These are phyloP conservation scores for Suillus plorans DNA, from an alignment of 768 basidiomycete genomes.

Conservation along the genomic window DNA sequence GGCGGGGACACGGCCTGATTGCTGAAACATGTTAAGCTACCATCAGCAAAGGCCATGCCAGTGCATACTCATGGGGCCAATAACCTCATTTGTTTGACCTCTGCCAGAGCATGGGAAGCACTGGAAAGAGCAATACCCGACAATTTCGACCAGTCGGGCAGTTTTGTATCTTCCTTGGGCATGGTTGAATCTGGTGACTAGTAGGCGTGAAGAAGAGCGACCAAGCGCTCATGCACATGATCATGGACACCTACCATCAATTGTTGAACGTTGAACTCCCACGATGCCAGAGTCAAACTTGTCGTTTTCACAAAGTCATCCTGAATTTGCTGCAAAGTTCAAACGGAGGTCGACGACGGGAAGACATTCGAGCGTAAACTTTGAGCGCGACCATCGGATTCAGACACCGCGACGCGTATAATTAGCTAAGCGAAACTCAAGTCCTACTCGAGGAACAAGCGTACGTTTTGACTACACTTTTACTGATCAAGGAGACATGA, in stretches of 20 bases:
- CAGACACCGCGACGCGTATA: background rate
- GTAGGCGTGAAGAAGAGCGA: background rate
- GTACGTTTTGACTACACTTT: background rate
- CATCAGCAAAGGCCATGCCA: background rate
- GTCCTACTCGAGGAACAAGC: background rate
- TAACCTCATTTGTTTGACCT: background rate
- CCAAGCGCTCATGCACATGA: background rate
- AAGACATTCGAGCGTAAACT: background rate
- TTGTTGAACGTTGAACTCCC: background rate
- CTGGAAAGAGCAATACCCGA: background rate
- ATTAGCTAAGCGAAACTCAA: no score
- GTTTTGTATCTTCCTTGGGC: background rate
- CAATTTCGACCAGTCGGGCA: background rate
- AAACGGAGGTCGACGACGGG: background rate
- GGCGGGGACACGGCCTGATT: background rate
- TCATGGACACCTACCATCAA: background rate
- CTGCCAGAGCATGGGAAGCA: background rate
- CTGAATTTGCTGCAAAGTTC: background rate
- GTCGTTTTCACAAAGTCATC: background rate
- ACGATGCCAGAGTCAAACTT: background rate
- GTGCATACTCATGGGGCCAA: background rate
- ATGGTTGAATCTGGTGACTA: background rate
- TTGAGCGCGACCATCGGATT: background rate
- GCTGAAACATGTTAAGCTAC: background rate
- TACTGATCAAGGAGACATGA: background rate